Evolutionary conservation across 2,329 filamentous ascomycete species (phyloP), one percentile per base, ranked within the genome.

Genomic region (Bipolaris cookei): DNA sequence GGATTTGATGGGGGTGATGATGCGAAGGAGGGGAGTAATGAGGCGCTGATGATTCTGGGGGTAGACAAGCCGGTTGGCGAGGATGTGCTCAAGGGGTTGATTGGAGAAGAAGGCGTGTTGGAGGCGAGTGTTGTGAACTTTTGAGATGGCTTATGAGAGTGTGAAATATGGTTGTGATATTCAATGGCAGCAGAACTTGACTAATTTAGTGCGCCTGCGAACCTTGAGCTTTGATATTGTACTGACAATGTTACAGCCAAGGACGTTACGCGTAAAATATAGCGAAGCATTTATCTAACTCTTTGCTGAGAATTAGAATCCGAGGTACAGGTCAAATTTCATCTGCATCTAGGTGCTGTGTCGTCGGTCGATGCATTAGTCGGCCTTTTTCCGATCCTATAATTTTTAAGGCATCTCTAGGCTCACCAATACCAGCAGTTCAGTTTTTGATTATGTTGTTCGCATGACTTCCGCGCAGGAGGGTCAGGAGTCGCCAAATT

Each of bases 31-130:
- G 64, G 65, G 23, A 72, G 69, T 20, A 86, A 87, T 41, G 91
- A 94, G 77, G 90, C 91, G 8, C 76, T 94, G 64, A 94, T 94
- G 90, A 93, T 94, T 66, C 66, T 94, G 48, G 89, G 90, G 1
- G 86, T 94, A 8, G 87, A 90, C 68, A 84, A 85, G 2, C 80
- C 82, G 3, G 86, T 92, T 16, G 83, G 82, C 0, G 82, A 83
- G 51, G 82, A 86, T 54, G 81, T 85, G 13, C 76, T 81, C 30
- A 76, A 79, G 66, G 77, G 78, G 28, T 67, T 86, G 62, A 78
- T 84, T 49, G 77, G 73, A 6, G 76, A 77, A 10, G 78, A 83
- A 37, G 84, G 83, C 0, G 80, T 77, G 13, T 66, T 86, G 62
- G 83, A 82, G 70, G 83, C 81, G 1, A 81, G 77, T 63, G 77